Base-by-base conservation (phyloP, 202 grass and related monocot species). In the Bolboschoenoplectus hybrid region DNA sequence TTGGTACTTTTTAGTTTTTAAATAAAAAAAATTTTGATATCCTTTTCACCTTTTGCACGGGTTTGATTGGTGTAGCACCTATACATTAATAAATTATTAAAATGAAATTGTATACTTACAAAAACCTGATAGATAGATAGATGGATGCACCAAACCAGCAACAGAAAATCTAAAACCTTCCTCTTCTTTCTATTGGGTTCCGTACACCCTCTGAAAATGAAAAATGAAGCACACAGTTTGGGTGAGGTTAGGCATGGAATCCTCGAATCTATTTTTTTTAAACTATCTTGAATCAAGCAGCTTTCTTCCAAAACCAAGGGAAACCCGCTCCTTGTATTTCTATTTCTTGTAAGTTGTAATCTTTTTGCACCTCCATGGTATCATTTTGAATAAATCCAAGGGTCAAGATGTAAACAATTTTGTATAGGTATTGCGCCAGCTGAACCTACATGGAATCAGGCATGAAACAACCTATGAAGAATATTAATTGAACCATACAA, bases 221-320 rank as follows among this genome's bases (percentile, higher is more conserved):
- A 78, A 78, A 78, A 75, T 51, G 5, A 77, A 56, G 74, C 74
- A 52, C 74, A 58, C 74, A 41, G 74, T 57, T 58, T 78, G 10
- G 12, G 9, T 74, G 0, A 39, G 34, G 14, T 78, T 78, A 57
- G 51, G 32, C 74, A 56, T 57, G 2, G 34, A 40, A 40, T 57
- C 35, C 74, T 78, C 12, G 74, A 36, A 78, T 78, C 49, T 57
- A 56, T 56, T 56, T 36, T 70, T 43, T 3, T 5, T 5, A 34
- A 78, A n/a, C 5, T 17, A 78, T 78, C 74, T 57, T 7, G 40
- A 78, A 78, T 51, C 12, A 39, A 78, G 34, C 50, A 40, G 12
- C 6, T 12, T 57, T 53, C 74, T 57, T 78, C 74, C 74, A 57
- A 78, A 78, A 78, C 51, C 51, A 78, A 78, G 51, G 35, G 74